Evolutionary conservation across 2,329 filamentous ascomycete species (phyloP).

Genomic region (Didymella pomorum): DNA sequence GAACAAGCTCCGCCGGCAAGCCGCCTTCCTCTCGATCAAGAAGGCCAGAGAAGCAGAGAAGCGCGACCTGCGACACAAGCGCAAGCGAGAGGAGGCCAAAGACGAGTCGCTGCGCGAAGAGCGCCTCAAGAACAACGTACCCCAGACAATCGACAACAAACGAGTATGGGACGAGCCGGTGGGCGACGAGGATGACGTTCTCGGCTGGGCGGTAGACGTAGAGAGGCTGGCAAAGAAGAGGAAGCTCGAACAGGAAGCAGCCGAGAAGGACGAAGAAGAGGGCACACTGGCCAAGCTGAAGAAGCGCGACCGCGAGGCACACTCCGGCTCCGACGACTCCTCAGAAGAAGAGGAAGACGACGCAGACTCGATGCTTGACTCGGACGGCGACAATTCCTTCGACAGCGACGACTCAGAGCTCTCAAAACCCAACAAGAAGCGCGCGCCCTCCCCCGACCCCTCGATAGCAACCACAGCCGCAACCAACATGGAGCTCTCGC

Average conservation of each 20-base stretch:
- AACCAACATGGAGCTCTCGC: conserved; percentile 67
- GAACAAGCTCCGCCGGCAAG: conserved; percentile 83
- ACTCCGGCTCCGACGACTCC: conserved; percentile 25
- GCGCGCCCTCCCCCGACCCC: conserved; percentile 62
- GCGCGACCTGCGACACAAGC: conserved; percentile 76
- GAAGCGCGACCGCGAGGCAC: conserved; percentile 35
- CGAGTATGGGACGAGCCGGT: conserved; percentile 77
- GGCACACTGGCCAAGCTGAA: conserved; percentile 45
- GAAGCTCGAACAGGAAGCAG: conserved; percentile 53
- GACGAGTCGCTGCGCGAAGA: conserved; percentile 78
- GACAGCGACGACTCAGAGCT: conserved; percentile 16
- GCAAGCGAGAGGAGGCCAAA: conserved; percentile 85
- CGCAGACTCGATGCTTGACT: conserved; percentile 56
- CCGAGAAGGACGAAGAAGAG: conserved; percentile 36
- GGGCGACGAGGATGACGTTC: conserved; percentile 53
- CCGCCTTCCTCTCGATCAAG: conserved; percentile 82
- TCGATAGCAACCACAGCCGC: conserved; percentile 57
- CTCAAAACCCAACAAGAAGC: conserved; percentile 48
- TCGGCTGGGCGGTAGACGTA: conserved; percentile 57
- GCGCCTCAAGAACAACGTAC: conserved; percentile 79
- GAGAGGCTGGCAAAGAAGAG: conserved; percentile 55
- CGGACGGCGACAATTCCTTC: conserved; percentile 44
- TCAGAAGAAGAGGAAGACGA: conserved; percentile 26
- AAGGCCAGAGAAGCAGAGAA: conserved; percentile 75
- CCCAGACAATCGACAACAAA: conserved; percentile 55